These are phyloP conservation scores for Camellia japonica DNA, from an alignment of 148 eudicot species.

Conservation along the genomic window DNA sequence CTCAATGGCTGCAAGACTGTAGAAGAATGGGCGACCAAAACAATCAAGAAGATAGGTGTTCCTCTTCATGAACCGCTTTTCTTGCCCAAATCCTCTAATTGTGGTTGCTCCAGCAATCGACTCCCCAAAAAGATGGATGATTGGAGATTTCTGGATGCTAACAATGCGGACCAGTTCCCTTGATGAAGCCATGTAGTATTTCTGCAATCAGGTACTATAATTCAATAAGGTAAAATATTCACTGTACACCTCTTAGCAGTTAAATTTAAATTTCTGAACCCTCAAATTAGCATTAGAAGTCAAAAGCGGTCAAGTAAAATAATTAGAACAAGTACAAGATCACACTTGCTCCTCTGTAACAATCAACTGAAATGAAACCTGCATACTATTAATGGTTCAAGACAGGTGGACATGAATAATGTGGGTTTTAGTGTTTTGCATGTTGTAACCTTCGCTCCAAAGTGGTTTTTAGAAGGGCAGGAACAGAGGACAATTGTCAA, in stretches of 20 bases:
- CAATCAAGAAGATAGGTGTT: slow-evolving; percentile 90
- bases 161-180: slow-evolving; percentile 91
- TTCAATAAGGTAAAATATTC: slow-evolving; percentile 6
- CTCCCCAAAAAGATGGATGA: slow-evolving; percentile 88
- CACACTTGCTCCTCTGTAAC: not conserved
- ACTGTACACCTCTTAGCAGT: not conserved
- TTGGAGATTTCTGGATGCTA: slow-evolving; percentile 91
- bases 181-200: slow-evolving; percentile 97
- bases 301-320: not conserved
- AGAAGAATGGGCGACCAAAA: slow-evolving; percentile 92
- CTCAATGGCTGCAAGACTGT: slow-evolving; percentile 91
- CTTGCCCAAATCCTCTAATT: slow-evolving; percentile 96
- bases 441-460: slow-evolving; percentile 1
- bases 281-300: not conserved
- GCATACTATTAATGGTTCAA: not conserved
- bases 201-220: slow-evolving; percentile 43
- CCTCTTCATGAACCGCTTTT: slow-evolving; percentile 87
- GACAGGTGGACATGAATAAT: not conserved
- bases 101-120: slow-evolving; percentile 98
- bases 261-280: not conserved
- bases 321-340: not conserved
- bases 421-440: slow-evolving; percentile 5
- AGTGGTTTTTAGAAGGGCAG: not conserved
- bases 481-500: not conserved
- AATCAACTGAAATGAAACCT: not conserved